Percentiles rank a stretch among this genome's conserved stretches.
phyloP scores from a whole-genome alignment of 2,329 filamentous ascomycete genomes.

The Colletotrichum sp. region DNA sequence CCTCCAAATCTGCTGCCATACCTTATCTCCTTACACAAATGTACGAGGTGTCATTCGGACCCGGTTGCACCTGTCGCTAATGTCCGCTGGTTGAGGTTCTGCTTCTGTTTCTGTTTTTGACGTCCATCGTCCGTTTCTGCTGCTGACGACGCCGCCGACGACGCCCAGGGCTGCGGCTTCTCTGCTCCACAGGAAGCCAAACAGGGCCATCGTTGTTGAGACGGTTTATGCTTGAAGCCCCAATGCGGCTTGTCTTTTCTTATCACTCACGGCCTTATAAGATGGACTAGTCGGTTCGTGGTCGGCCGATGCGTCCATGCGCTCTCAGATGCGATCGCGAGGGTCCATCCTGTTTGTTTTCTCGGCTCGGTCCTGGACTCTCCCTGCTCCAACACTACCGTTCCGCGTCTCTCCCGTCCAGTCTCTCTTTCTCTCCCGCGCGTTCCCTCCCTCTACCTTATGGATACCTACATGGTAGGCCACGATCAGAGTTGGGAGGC shows the following conservation, averaged over 20 bases:
- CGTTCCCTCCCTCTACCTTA: background rate
- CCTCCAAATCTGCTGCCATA: background rate
- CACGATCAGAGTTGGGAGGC: background rate
- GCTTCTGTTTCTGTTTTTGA: background rate
- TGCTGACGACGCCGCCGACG: background rate
- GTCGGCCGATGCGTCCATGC: constrained; percentile 1
- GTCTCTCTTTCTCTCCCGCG: background rate
- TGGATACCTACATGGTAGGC: background rate
- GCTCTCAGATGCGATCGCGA: background rate
- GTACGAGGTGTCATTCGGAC: background rate
- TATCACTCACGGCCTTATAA: background rate
- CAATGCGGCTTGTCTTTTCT: background rate
- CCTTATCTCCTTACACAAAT: background rate
- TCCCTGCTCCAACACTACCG: background rate
- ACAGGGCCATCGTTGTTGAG: constrained; percentile 5
- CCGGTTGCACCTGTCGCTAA: background rate
- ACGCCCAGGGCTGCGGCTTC: background rate
- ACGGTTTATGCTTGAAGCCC: background rate
- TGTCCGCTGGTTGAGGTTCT: background rate
- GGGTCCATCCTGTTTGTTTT: background rate
- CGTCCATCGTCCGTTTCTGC: background rate
- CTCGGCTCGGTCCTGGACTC: background rate
- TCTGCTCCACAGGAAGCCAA: background rate
- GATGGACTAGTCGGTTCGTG: background rate
- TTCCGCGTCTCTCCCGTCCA: background rate